Percentiles rank a stretch among this genome's conserved stretches.
Evolutionary conservation across 2,329 filamentous ascomycete species (phyloP).

Genomic region (Claviceps sp.): DNA sequence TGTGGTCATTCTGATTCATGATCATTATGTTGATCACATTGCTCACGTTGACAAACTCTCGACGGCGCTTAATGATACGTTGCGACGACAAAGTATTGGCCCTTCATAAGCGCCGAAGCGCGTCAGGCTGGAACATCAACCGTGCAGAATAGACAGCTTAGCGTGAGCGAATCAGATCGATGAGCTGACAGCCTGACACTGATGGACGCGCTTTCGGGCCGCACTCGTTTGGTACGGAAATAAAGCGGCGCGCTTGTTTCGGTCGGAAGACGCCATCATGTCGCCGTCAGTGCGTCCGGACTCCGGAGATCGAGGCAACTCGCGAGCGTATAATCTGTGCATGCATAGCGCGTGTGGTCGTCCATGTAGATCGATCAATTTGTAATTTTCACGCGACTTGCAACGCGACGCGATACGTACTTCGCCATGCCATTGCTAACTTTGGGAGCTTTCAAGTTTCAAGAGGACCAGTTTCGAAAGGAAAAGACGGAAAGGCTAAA

Average conservation of each 20-base stretch:
- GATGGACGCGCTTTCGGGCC: not conserved
- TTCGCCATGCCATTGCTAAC: no score
- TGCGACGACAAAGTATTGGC: not conserved
- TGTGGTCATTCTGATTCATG: no score
- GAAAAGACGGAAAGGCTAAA: no score
- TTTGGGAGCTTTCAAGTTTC: no score
- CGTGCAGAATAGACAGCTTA: not conserved
- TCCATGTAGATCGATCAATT: no score
- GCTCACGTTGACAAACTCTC: not conserved
- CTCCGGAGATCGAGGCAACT: no score
- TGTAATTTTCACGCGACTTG: no score
- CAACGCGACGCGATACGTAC: no score
- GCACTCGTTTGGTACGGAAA: not conserved
- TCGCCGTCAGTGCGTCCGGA: not conserved
- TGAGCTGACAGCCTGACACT: not conserved
- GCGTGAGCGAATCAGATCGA: conserved; percentile 2
- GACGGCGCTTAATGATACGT: conserved; percentile 2
- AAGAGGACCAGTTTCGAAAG: no score
- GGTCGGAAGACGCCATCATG: not conserved
- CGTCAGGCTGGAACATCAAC: not conserved
- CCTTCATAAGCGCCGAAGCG: not conserved
- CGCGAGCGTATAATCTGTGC: conserved; percentile 1
- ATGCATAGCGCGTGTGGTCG: not conserved
- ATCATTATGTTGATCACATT: no score
- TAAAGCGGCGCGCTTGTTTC: not conserved